Percentiles rank a stretch among this genome's conserved stretches.
These are phyloP conservation scores for Naganishia kalamii DNA, from an alignment of 768 basidiomycete genomes.

Conservation along the genomic window DNA sequence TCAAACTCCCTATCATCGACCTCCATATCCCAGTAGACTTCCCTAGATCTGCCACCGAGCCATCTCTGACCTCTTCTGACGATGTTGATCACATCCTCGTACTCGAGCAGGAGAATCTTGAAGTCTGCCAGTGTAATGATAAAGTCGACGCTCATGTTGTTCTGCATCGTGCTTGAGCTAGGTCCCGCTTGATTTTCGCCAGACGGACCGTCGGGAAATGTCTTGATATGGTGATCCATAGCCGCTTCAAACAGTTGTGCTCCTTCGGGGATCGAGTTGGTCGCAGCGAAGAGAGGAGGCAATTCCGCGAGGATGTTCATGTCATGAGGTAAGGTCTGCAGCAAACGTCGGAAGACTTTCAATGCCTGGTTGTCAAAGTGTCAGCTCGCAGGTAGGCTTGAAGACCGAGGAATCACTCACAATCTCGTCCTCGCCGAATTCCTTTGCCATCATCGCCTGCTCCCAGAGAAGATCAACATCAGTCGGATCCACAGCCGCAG, in stretches of 20 bases:
- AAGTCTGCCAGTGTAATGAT: conserved; percentile 80
- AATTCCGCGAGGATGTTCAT: conserved; percentile 71
- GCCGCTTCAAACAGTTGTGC: conserved; percentile 65
- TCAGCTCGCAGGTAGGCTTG: too few species aligned
- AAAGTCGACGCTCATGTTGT: conserved; percentile 34
- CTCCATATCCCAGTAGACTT: conserved; percentile 73
- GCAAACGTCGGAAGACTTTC: conserved; percentile 61
- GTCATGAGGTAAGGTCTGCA: conserved; percentile 58
- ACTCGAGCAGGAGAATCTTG: conserved; percentile 63
- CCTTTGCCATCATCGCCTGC: conserved; percentile 70
- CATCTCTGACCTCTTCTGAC: conserved; percentile 75
- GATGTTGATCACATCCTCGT: conserved; percentile 61
- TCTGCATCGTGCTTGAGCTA: background rate
- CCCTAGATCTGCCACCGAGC: conserved; percentile 72
- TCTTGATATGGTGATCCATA: conserved; percentile 60
- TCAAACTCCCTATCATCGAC: conserved; percentile 89
- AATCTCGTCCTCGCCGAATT: conserved; percentile 63
- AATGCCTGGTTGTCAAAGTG: conserved; percentile 51
- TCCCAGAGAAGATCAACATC: conserved; percentile 88
- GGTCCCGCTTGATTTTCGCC: background rate
- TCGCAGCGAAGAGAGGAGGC: conserved; percentile 67
- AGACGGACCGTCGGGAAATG: conserved; percentile 42
- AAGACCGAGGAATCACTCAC: conserved; percentile 51
- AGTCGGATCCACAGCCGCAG: conserved; percentile 66
- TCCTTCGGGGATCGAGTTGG: conserved; percentile 62